phyloP scores from a whole-genome alignment of 306 rosid genomes.

The Dryas drummondii region DNA sequence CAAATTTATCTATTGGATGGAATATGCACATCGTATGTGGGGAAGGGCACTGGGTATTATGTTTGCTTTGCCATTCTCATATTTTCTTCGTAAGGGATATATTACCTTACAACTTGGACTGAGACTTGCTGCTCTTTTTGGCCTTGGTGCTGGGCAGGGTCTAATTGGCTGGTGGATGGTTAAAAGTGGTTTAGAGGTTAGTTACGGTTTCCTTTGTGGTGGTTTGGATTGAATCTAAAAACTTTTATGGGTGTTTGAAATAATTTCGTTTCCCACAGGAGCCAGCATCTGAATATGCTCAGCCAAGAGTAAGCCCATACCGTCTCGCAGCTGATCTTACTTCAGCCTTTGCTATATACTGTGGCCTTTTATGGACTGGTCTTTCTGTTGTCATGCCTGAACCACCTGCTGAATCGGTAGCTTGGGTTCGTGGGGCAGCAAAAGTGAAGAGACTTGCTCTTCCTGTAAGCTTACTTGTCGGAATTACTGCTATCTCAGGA shows the following conservation, averaged over 20 bases:
- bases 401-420: constrained; percentile 75
- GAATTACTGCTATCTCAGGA: constrained; percentile 83
- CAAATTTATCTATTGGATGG: no score
- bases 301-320: constrained; percentile 96
- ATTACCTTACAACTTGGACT: no score
- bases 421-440: constrained; percentile 85
- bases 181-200: no score
- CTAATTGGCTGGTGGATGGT: no score
- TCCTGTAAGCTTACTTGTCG: constrained; percentile 76
- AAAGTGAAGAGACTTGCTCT: constrained; percentile 76
- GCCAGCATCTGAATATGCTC: constrained; percentile 76
- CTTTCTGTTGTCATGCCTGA: constrained; percentile 92
- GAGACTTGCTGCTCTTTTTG: no score
- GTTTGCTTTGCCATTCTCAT: no score
- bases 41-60: no score
- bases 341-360: constrained; percentile 86
- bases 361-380: constrained; percentile 88
- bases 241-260: constrained; percentile 17
- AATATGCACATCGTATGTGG: no score
- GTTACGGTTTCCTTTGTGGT: constrained; percentile 8
- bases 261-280: constrained; percentile 48
- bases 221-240: constrained; percentile 21
- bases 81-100: no score
- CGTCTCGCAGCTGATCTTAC: constrained; percentile 98
- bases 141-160: no score